Base-by-base conservation (phyloP, 768 basidiomycete species). In the Leccinum olivaceopallidum region DNA sequence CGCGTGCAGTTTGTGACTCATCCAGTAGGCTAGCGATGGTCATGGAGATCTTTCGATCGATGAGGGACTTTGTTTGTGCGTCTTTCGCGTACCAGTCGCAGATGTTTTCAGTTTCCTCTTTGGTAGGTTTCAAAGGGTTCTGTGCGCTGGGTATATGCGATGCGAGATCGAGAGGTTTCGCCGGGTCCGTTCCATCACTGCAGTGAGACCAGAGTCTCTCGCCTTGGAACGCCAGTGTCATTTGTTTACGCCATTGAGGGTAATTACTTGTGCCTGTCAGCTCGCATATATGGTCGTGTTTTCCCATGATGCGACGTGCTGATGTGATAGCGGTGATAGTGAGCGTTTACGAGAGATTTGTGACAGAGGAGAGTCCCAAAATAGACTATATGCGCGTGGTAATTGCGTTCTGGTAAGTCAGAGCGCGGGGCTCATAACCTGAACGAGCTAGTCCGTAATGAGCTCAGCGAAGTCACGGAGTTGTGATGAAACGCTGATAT, bases 21-120 rank as follows among this genome's bases (percentile, higher is more conserved):
- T 30, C 6, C 0, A 62, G 55, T 0, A 50, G 36, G 0, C 6
- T 13, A 0, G 48, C 2, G 0, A 66, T 6, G 0, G 24, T 3
- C 0, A 22, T 13, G 0, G 64, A 55, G 0, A 65, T 10, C 6
- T 50, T 54, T 0, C 50, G 0, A 4, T 65, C 47, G 0, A 65
- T 57, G 0, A 65, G 44, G 0, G 14, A 34, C 8, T 66, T 66
- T 0, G 54, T 58, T 4, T 64, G 48, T 0, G 53, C 13, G 4
- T 62, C 60, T 6, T 62, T 62, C 0, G 32, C 39, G 0, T 22
- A 0, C 58, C 61, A 62, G 2, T 36, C 16, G 0, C 51, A 4
- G 1, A 67, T 66, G 1, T n/a, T 12, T 13, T 65, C 53, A 24
- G 24, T 24, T 24, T 24, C 56, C 0, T 4, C 12, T 1, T 26